Conservation (phyloP, 2,329 filamentous ascomycete species). For the Davidsoniella neocaledoniae region DNA sequence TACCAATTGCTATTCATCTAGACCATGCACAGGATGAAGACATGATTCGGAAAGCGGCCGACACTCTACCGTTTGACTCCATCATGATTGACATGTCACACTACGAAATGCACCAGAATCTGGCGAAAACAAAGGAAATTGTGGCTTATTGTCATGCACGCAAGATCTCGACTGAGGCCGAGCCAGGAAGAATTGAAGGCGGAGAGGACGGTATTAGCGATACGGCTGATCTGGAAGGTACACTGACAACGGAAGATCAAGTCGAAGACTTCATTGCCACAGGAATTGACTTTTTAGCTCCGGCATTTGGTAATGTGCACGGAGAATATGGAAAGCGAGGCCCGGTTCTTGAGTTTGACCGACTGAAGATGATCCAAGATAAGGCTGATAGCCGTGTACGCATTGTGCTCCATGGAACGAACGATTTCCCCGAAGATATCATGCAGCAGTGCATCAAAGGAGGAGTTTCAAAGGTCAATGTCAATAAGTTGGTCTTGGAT, state of each 20-base stretch:
- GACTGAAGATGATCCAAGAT: slow-evolving; percentile 22
- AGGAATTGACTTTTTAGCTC: slow-evolving; percentile 58
- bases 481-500: slow-evolving; percentile 36
- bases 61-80: slow-evolving; percentile 43
- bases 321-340: slow-evolving; percentile 53
- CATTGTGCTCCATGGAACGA: slow-evolving; percentile 38
- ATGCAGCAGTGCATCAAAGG: slow-evolving; percentile 31
- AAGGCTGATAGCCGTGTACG: slow-evolving; percentile 24
- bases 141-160: slow-evolving; percentile 43
- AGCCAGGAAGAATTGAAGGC: slow-evolving; percentile 46
- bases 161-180: slow-evolving; percentile 51
- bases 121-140: slow-evolving; percentile 43
- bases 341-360: slow-evolving; percentile 42
- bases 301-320: slow-evolving; percentile 62
- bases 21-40: slow-evolving; percentile 48
- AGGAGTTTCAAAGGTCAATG: slow-evolving; percentile 36
- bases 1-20: slow-evolving; percentile 46
- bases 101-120: slow-evolving; percentile 53
- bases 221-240: slow-evolving; percentile 27
- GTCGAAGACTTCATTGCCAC: slow-evolving; percentile 53
- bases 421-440: slow-evolving; percentile 33
- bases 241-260: slow-evolving; percentile 50
- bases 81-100: slow-evolving; percentile 70
- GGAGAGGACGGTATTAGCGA: slow-evolving; percentile 60
- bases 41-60: slow-evolving; percentile 38